Conservation (phyloP, 768 basidiomycete species). For the Pisolithus tinctorius region DNA sequence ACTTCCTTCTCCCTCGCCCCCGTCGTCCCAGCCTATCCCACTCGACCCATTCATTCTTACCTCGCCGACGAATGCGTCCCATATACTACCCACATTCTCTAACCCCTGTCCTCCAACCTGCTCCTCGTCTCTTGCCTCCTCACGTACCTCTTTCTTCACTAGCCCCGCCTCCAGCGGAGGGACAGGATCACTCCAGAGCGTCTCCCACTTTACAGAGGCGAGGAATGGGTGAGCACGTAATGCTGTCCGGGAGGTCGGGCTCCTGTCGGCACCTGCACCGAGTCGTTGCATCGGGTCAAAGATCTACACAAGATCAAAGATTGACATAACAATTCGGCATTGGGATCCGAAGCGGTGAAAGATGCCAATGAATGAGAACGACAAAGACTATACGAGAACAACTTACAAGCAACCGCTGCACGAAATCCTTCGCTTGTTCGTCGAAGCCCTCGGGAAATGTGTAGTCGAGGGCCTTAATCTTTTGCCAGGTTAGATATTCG, state of each 20-base stretch:
- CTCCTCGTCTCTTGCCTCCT: conserved; percentile 3
- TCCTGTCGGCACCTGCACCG: conserved; percentile 44
- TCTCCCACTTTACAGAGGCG: conserved; percentile 48
- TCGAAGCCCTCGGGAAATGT: conserved; percentile 85
- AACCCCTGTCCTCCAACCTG: conserved; percentile 32
- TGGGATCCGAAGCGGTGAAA: neutral
- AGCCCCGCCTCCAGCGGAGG: conserved; percentile 56
- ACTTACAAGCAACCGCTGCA: conserved; percentile 66
- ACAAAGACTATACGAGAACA: conserved; percentile 12
- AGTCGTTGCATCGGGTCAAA: conserved; percentile 53
- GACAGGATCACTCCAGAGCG: conserved; percentile 57
- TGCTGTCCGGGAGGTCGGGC: conserved; percentile 33
- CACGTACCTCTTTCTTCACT: conserved; percentile 37
- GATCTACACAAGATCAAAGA: conserved; percentile 35
- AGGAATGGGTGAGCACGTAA: conserved; percentile 63
- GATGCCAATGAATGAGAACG: neutral
- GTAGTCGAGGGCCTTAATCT: conserved; percentile 85
- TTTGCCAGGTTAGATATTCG: conserved; percentile 92
- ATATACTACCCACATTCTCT: conserved; percentile 48
- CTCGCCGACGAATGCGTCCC: conserved; percentile 41
- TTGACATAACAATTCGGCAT: neutral
- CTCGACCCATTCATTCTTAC: conserved; percentile 9
- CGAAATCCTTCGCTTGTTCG: conserved; percentile 69
- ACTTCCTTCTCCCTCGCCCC: neutral
- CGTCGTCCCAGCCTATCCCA: neutral